These are phyloP conservation scores for Xylaria palmicola DNA, from an alignment of 495 filamentous ascomycete species.

Conservation along the genomic window DNA sequence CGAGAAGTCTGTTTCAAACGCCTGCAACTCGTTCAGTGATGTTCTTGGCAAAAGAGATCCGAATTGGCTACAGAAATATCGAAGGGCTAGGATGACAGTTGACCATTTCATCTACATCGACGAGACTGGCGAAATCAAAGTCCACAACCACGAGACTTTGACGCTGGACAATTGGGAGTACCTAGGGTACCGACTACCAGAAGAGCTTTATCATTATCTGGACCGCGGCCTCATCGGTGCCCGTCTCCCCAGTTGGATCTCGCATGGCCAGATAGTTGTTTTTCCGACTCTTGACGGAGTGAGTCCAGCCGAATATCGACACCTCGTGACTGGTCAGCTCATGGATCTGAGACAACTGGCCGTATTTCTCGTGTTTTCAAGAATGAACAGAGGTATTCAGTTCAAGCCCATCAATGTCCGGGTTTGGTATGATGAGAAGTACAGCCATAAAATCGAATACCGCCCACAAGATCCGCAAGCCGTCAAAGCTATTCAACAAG, in stretches of 20 bases:
- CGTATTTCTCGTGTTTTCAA: slow-evolving; percentile 70
- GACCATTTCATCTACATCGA: slow-evolving; percentile 84
- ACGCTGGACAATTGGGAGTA: slow-evolving; percentile 85
- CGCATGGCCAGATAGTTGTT: slow-evolving; percentile 71
- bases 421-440: slow-evolving; percentile 81
- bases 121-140: slow-evolving; percentile 69
- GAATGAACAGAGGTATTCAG: slow-evolving; percentile 77
- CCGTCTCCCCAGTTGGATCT: slow-evolving; percentile 76
- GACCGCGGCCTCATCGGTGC: slow-evolving; percentile 77
- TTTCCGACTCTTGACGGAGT: slow-evolving; percentile 78
- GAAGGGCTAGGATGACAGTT: slow-evolving; percentile 76
- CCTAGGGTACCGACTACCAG: slow-evolving; percentile 82
- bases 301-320: slow-evolving; percentile 74
- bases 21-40: slow-evolving; percentile 70
- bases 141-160: slow-evolving; percentile 64
- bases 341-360: slow-evolving; percentile 71
- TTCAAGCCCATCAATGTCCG: slow-evolving; percentile 70
- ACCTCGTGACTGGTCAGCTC: slow-evolving; percentile 70
- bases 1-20: slow-evolving; percentile 58
- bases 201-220: slow-evolving; percentile 91
- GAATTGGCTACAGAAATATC: slow-evolving; percentile 80
- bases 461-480: slow-evolving; percentile 59
- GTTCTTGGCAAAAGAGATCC: slow-evolving; percentile 62
- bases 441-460: slow-evolving; percentile 63
- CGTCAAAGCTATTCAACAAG: slow-evolving; percentile 57